These are phyloP conservation scores for Hypoxylon sp. DNA, from an alignment of 2,329 filamentous ascomycete genomes.

Conservation along the genomic window DNA sequence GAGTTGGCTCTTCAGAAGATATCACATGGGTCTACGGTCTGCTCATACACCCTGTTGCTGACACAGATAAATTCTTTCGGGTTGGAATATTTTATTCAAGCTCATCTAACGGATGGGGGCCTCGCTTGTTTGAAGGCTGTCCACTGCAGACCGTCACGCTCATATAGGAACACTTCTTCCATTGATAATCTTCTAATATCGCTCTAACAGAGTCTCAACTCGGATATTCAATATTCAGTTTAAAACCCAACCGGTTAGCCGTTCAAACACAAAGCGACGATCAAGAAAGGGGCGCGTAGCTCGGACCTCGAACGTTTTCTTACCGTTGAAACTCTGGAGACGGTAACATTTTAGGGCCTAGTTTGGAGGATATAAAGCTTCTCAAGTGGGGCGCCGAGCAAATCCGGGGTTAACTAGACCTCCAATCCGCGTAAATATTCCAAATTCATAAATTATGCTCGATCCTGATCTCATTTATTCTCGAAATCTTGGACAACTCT, in stretches of 20 bases:
- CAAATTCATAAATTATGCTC: slow-evolving; percentile 18
- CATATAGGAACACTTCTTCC: slow-evolving; percentile 1
- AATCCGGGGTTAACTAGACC: slow-evolving; percentile 33
- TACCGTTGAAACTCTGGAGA: slow-evolving; percentile 13
- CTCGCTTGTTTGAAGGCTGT: slow-evolving; percentile 15
- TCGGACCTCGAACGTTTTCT: slow-evolving; percentile 4
- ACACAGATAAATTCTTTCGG: slow-evolving; percentile 11
- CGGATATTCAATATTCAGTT: not conserved
- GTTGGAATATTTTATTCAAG: slow-evolving; percentile 14
- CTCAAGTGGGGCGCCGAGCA: slow-evolving; percentile 31
- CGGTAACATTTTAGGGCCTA: slow-evolving; percentile 1
- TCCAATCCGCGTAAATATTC: not conserved
- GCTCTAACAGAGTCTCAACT: not conserved
- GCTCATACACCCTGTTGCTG: slow-evolving; percentile 9
- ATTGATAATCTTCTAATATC: not conserved
- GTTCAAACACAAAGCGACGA: slow-evolving; percentile 10
- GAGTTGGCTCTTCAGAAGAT: not conserved
- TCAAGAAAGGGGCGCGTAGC: slow-evolving; percentile 14
- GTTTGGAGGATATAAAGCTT: slow-evolving; percentile 22
- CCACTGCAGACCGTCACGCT: slow-evolving; percentile 12
- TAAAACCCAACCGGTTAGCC: slow-evolving; percentile 2
- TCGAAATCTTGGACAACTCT: slow-evolving; percentile 7
- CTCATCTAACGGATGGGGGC: slow-evolving; percentile 2
- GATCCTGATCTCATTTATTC: slow-evolving; percentile 30
- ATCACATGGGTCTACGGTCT: slow-evolving; percentile 4